Evolutionary conservation across 345 rosid genomes (phyloP).

Genomic region (Rhizophora mangle): DNA sequence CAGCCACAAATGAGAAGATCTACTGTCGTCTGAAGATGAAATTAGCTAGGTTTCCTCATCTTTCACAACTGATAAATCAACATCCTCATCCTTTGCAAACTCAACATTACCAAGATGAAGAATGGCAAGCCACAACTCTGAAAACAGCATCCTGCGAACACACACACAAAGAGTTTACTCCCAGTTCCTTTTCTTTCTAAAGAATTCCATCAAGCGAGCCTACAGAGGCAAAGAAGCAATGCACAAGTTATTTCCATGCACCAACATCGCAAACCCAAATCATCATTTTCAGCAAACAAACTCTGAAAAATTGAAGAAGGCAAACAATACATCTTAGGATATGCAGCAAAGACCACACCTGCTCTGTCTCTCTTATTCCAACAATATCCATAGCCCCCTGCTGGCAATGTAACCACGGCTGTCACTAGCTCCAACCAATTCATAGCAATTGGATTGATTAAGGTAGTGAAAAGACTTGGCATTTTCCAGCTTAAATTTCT

Average conservation of each 20-base stretch:
- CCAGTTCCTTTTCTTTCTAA: no score
- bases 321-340: background rate
- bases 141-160: constrained; percentile 64
- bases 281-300: background rate
- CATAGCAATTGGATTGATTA: constrained; percentile 81
- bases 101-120: constrained; percentile 82
- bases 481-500: constrained; percentile 66
- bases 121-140: constrained; percentile 67
- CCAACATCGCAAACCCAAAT: no score
- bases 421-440: constrained; percentile 67
- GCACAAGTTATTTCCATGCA: no score
- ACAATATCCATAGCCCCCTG: constrained; percentile 83
- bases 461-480: constrained; percentile 88
- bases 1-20: constrained; percentile 61
- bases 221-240: no score
- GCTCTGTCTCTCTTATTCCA: constrained; percentile 69
- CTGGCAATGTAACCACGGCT: constrained; percentile 67
- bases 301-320: background rate
- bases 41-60: constrained; percentile 46
- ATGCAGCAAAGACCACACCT: constrained; percentile 44
- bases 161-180: constrained; percentile 7
- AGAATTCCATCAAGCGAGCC: no score
- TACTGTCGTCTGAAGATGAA: constrained; percentile 75
- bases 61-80: constrained; percentile 53
- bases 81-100: constrained; percentile 57